A percentile compares a stretch with the other conserved stretches of the same genome.
These are phyloP conservation scores for Xylariales sp. DNA, from an alignment of 2,329 filamentous ascomycete species.

Conservation along the genomic window DNA sequence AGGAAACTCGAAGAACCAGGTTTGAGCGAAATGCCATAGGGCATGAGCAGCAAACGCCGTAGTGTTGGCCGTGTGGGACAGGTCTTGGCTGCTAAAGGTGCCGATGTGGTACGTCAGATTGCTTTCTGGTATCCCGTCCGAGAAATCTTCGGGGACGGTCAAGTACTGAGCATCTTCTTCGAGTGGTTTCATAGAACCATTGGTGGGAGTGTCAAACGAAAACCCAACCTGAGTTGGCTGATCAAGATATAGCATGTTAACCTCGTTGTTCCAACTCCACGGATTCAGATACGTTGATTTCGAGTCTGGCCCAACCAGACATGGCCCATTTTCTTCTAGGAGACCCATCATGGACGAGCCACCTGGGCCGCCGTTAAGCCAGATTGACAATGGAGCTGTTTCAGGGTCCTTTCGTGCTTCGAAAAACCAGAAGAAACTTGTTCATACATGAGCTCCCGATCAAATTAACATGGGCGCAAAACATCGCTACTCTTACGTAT, in stretches of 20 bases:
- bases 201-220: conserved; percentile 55
- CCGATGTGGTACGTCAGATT: conserved; percentile 39
- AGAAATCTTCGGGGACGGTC: conserved; percentile 26
- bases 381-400: conserved; percentile 42
- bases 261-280: conserved; percentile 54
- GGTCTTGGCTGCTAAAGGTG: conserved; percentile 50
- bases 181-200: conserved; percentile 43
- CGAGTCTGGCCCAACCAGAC: conserved; percentile 38
- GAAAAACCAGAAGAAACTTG: conserved; percentile 36
- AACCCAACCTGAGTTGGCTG: conserved; percentile 59
- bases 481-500: conserved; percentile 34
- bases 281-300: conserved; percentile 47
- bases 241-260: conserved; percentile 49
- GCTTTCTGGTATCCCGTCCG: conserved; percentile 29
- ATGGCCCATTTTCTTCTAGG: conserved; percentile 48
- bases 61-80: conserved; percentile 39
- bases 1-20: conserved; percentile 50
- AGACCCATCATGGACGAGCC: conserved; percentile 48
- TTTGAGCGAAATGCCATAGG: conserved; percentile 59
- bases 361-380: conserved; percentile 56
- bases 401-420: conserved; percentile 26
- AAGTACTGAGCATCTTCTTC: conserved; percentile 18
- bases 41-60: conserved; percentile 47
- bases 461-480: background rate
- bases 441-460: conserved; percentile 36